phyloP scores from a whole-genome alignment of 163 green algal species.

The Chlorella variabilis region DNA sequence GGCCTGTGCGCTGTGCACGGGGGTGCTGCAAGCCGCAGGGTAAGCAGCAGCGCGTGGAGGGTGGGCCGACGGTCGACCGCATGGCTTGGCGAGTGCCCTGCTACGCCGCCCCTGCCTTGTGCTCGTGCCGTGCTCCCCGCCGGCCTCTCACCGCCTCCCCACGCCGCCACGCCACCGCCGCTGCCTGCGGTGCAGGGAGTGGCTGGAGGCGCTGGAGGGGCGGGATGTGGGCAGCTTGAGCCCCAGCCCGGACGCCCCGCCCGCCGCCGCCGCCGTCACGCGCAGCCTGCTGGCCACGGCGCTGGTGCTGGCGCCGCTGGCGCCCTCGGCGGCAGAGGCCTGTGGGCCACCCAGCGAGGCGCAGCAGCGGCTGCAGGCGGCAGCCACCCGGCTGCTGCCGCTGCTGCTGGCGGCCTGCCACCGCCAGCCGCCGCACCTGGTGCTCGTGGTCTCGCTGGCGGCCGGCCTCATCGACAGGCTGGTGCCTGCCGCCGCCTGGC shows the following conservation, averaged over 20 bases:
- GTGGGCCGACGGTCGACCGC: background rate
- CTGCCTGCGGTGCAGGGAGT: slow-evolving; percentile 17
- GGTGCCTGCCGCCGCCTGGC: slow-evolving; percentile 22
- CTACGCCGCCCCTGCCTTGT: background rate
- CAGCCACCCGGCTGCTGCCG: slow-evolving; percentile 22
- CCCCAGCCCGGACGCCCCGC: slow-evolving; percentile 1
- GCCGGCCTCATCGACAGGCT: slow-evolving; percentile 16
- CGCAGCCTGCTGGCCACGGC: slow-evolving; percentile 10
- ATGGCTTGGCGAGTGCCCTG: background rate
- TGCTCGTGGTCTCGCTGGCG: slow-evolving; percentile 19
- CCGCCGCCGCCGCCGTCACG: background rate
- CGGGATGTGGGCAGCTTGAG: background rate
- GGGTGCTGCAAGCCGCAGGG: slow-evolving; percentile 10
- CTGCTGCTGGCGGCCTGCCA: slow-evolving; percentile 36
- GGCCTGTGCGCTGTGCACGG: slow-evolving; percentile 2
- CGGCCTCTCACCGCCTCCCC: too few relatives aligned
- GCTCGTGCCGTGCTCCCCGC: background rate
- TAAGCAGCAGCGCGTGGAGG: background rate
- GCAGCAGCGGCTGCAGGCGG: slow-evolving; percentile 1
- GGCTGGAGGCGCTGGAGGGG: background rate
- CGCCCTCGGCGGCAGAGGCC: background rate
- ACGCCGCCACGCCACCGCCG: background rate
- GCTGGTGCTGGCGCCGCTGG: slow-evolving; percentile 26
- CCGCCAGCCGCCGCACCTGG: slow-evolving; percentile 21
- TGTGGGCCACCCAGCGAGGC: background rate